Base-by-base conservation (phyloP, 495 filamentous ascomycete genomes). In the Monascus purpureus region DNA sequence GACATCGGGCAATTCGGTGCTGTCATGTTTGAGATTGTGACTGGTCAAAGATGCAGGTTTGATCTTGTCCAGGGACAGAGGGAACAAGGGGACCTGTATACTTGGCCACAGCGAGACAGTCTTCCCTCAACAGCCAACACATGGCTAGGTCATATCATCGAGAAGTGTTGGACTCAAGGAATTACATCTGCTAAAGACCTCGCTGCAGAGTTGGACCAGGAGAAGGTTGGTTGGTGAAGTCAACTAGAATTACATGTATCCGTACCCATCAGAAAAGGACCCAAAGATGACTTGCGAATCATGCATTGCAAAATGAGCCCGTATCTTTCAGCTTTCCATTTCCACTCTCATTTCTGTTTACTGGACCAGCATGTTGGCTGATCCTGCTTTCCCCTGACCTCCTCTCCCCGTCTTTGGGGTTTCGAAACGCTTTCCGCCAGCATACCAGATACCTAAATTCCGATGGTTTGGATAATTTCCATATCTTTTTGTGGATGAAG, bases 201-300 rank as follows among this genome's bases (percentile, higher is more conserved):
- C 49, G 9, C 17, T 17, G 8, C 14, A 25, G 19, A 34, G 18
- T 17, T 34, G 19, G 12, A 13, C n/a, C 14, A 13, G 12, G 32
- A 34, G 17, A n/a, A n/a, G n/a, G n/a, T n/a, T n/a, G n/a, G 18
- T 32, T 9, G 20, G 9, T 9, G 20, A 22, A 22, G 20, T 22
- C 20, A 22, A 22, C 5, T 22, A 22, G 20, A 22, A 22, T 22
- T 9, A 4, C 20, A 9, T 22, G 4, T 5, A 22, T 4, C 20
- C 20, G 20, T 22, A 22, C 20, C n/a, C n/a, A n/a, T n/a, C n/a
- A n/a, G n/a, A n/a, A n/a, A 47, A 61, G 28, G 47, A 63, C 14
- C 63, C 57, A 19, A 55, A 62, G 38, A 31, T 37, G 17, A 55
- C n/a, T n/a, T n/a, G n/a, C n/a, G n/a, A n/a, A n/a, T n/a, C n/a